phyloP scores from a whole-genome alignment of 768 basidiomycete genomes.

The Lepiota venenata region DNA sequence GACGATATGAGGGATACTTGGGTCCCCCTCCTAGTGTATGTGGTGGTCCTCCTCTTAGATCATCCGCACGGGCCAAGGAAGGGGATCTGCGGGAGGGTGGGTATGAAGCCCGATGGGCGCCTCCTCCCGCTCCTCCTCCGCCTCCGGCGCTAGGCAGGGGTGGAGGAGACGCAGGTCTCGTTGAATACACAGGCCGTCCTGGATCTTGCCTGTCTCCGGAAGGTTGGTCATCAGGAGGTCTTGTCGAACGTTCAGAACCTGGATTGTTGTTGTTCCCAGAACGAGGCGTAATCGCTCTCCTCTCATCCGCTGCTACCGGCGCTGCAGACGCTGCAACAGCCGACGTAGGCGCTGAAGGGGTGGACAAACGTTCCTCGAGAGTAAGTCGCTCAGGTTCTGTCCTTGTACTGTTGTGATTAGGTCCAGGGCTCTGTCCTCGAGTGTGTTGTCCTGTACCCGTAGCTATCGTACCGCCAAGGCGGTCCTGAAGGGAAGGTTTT shows the following conservation, averaged over 20 bases:
- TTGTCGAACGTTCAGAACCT: neutral
- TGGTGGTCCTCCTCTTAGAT: neutral
- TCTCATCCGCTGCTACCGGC: neutral
- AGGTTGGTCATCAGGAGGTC: neutral
- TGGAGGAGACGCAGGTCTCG: slow-evolving; percentile 2
- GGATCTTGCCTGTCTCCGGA: neutral
- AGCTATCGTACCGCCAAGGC: neutral
- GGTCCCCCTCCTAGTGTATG: neutral
- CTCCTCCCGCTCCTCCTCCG: neutral
- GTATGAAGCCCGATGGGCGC: neutral
- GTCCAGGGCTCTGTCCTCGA: slow-evolving; percentile 2
- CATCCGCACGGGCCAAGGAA: neutral
- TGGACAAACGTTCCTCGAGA: slow-evolving; percentile 4
- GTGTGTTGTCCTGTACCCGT: neutral
- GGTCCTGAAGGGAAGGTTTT: slow-evolving; percentile 7
- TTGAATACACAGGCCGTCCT: neutral
- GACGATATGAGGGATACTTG: slow-evolving; percentile 4
- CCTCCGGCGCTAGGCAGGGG: neutral
- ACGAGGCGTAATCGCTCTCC: neutral
- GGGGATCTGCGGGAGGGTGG: neutral
- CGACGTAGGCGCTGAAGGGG: neutral
- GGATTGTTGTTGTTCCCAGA: neutral
- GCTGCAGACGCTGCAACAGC: neutral
- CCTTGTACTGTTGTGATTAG: neutral
- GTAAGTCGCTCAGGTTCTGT: slow-evolving; percentile 2